Conservation (phyloP, 2,329 filamentous ascomycete genomes). For the Aspergillus piperis region DNA sequence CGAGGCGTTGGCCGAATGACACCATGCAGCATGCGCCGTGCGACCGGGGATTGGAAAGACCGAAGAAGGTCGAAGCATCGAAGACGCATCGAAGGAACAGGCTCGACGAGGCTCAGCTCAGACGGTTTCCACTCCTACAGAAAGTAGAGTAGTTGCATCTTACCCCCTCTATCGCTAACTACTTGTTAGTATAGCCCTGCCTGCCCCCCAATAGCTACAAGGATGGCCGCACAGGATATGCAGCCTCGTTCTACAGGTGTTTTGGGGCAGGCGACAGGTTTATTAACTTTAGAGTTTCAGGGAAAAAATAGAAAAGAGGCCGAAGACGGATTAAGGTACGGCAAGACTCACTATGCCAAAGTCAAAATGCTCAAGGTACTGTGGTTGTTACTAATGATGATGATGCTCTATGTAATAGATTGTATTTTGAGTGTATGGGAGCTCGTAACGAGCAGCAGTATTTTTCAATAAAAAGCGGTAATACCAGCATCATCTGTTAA, state of each 20-base stretch:
- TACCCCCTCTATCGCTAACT: background rate
- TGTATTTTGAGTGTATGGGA: background rate
- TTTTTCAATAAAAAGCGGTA: background rate
- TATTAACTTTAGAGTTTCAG: background rate
- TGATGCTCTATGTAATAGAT: background rate
- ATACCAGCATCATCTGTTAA: background rate
- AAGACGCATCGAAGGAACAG: constrained; percentile 35
- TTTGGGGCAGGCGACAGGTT: background rate
- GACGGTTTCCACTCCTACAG: background rate
- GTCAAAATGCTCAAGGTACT: background rate
- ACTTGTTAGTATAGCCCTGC: background rate
- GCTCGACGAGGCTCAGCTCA: constrained; percentile 21
- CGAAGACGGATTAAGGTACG: constrained; percentile 8
- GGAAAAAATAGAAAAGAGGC: background rate
- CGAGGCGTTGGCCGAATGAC: constrained; percentile 22
- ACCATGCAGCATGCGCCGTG: constrained; percentile 8
- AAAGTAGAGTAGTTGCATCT: too few relatives aligned
- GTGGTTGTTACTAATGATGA: background rate
- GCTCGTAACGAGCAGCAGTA: background rate
- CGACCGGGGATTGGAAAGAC: constrained; percentile 4
- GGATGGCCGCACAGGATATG: background rate
- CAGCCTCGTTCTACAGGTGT: constrained; percentile 1
- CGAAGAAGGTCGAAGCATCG: constrained; percentile 25
- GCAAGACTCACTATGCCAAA: constrained; percentile 6
- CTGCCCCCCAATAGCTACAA: background rate